phyloP scores from a whole-genome alignment of 805 yeast species.

The Brettanomyces naardenensis region DNA sequence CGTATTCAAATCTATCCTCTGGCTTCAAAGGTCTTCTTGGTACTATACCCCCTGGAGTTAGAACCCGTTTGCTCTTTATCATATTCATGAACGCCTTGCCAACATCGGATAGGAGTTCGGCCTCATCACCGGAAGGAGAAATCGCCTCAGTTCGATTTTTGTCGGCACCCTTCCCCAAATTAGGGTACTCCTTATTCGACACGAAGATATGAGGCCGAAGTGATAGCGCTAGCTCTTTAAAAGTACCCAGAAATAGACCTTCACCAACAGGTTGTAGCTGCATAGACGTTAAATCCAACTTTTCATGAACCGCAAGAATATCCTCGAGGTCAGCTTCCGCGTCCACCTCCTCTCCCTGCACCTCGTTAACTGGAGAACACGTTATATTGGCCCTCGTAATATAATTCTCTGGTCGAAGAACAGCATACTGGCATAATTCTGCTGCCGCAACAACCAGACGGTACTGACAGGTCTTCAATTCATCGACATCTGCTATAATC shows the following conservation, averaged over 20 bases:
- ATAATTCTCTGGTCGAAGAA: conserved; percentile 12
- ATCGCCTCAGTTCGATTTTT: background rate
- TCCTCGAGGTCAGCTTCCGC: background rate
- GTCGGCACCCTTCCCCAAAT: background rate
- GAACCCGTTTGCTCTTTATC: conserved; percentile 1
- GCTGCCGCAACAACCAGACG: conserved; percentile 10
- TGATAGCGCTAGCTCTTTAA: background rate
- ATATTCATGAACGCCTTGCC: conserved; percentile 6
- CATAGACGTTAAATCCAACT: conserved; percentile 1
- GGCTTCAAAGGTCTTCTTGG: conserved; percentile 1
- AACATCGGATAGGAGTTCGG: conserved; percentile 2
- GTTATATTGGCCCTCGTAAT: conserved; percentile 11
- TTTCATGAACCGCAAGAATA: background rate
- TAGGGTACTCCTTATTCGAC: background rate
- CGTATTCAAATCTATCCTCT: conserved; percentile 6
- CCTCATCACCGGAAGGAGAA: conserved; percentile 1
- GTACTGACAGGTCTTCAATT: conserved; percentile 27
- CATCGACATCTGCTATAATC: conserved; percentile 16
- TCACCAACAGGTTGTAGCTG: conserved; percentile 1
- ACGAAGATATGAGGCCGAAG: background rate
- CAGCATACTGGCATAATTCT: conserved; percentile 17
- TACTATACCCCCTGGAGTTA: conserved; percentile 1
- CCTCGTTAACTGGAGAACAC: conserved; percentile 9
- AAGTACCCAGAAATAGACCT: conserved; percentile 2
- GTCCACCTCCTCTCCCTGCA: background rate